Base-by-base conservation (phyloP, 371 early-diverging fungal species). In the Circinella minor region DNA sequence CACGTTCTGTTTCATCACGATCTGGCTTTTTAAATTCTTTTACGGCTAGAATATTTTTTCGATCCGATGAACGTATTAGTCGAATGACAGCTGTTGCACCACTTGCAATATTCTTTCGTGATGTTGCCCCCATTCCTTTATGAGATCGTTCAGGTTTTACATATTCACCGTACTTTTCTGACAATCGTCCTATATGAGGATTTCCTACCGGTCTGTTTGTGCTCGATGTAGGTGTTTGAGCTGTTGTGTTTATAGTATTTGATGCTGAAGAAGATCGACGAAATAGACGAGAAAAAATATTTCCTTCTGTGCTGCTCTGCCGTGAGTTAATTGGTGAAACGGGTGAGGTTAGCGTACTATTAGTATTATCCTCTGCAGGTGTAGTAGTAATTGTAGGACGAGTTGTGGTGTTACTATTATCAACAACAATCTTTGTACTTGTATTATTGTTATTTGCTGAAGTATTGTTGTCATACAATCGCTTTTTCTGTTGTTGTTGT, bases 1-100 rank as follows among this genome's bases (percentile, higher is more conserved):
- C 85, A 49, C 81, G 84, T 69, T 88, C 84, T 18, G 82, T 68
- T 77, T 93, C 93, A 59, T 83, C 78, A 48, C 85, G 75, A 11
- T 80, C 71, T 63, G 70, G 68, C 65, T 87, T 86, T 37, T 85
- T 86, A 78, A 94, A 93, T 72, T 91, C 92, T 78, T 93, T 81
- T 63, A 80, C 80, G 34, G 84, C 84, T 60, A 81, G 67, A 54
- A 84, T 76, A 14, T 14, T 43, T 34, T 51, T 51, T 6, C 61
- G 38, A 8, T 68, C 54, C n/a, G 17, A 61, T 9, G 47, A 36
- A 36, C 61, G 61, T 18, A 68, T 54, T 18, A 68, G 49, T 8
- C 68, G 61, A 63, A 83, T 81, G 66, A 83, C 84, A 66, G 84
- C 84, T 4, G 84, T 83, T n/a, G 84, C 84, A 72, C 83, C 83